Percentiles rank a stretch among this genome's conserved stretches.
Evolutionary conservation across 2,329 filamentous ascomycete genomes (phyloP).

Genomic region (Pseudogymnoascus sp.): DNA sequence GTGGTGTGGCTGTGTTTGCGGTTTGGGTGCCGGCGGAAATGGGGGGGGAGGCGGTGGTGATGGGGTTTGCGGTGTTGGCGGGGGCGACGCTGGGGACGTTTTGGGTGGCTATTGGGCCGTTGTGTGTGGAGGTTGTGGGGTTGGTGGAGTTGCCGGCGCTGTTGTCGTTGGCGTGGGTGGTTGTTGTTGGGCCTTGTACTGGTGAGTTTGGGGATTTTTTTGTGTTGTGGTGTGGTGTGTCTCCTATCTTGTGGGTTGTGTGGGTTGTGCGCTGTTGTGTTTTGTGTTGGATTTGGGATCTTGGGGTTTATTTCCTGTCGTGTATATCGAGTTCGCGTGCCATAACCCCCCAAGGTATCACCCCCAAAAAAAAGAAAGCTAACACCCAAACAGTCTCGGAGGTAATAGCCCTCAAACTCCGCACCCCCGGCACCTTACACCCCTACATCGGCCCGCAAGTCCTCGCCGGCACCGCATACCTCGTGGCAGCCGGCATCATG

Average conservation of each 20-base stretch:
- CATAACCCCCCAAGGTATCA: background rate
- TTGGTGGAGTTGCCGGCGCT: constrained; percentile 34
- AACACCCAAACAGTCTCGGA: constrained; percentile 27
- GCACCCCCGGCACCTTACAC: constrained; percentile 22
- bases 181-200: constrained; percentile 31
- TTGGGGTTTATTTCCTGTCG: background rate
- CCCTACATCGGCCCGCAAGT: constrained; percentile 34
- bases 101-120: constrained; percentile 39
- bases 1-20: constrained; percentile 33
- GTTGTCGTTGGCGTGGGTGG: constrained; percentile 33
- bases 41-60: constrained; percentile 31
- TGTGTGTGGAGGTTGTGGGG: constrained; percentile 35
- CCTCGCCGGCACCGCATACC: constrained; percentile 32
- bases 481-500: constrained; percentile 30
- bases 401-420: constrained; percentile 35
- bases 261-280: too few species aligned
- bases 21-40: constrained; percentile 40
- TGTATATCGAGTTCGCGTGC: background rate
- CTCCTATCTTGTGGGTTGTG: too few species aligned
- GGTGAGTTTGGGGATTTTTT: constrained; percentile 27
- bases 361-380: background rate
- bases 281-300: background rate
- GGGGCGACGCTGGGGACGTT: constrained; percentile 41
- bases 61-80: constrained; percentile 37
- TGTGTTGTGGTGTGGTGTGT: constrained; percentile 29